These are phyloP conservation scores for Candida buenavistaensis DNA, from an alignment of 1,139 yeast species.

Conservation along the genomic window DNA sequence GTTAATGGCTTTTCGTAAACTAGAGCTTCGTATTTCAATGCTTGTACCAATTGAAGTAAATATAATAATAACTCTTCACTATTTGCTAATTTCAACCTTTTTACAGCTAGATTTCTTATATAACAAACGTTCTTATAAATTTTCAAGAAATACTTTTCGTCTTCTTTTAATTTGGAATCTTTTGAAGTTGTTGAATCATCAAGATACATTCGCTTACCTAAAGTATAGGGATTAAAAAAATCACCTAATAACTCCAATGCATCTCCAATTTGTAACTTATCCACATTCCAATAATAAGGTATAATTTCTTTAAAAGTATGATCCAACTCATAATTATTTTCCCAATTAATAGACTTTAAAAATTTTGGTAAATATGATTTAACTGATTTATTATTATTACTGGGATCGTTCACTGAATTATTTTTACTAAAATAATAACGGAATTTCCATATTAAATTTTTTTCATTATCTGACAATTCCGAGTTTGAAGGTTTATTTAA, in stretches of 20 bases:
- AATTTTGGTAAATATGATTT: conserved; percentile 76
- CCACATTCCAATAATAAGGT: conserved; percentile 50
- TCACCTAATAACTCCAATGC: conserved; percentile 87
- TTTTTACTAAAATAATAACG: conserved; percentile 81
- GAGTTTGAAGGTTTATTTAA: conserved; percentile 81
- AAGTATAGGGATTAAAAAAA: conserved; percentile 49
- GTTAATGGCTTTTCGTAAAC: conserved; percentile 20
- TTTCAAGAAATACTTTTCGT: conserved; percentile 32
- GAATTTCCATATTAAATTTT: conserved; percentile 88
- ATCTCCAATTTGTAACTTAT: conserved; percentile 86
- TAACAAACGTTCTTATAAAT: conserved; percentile 37
- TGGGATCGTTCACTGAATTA: conserved; percentile 24
- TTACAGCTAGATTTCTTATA: conserved; percentile 84
- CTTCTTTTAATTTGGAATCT: conserved; percentile 20
- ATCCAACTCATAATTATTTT: conserved; percentile 73
- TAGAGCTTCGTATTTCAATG: conserved; percentile 69
- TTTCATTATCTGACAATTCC: conserved; percentile 78
- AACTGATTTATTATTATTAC: conserved; percentile 17
- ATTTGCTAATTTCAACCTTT: conserved; percentile 72
- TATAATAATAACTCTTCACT: conserved; percentile 81
- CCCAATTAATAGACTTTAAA: conserved; percentile 86
- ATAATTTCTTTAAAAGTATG: conserved; percentile 67
- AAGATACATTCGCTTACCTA: conserved; percentile 20
- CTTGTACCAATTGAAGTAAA: conserved; percentile 87
- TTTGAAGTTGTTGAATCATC: conserved; percentile 7